Evolutionary conservation across 177 flowering plant genomes (phyloP), one percentile per base, ranked within the genome.

Genomic region (Vitis hybrid): DNA sequence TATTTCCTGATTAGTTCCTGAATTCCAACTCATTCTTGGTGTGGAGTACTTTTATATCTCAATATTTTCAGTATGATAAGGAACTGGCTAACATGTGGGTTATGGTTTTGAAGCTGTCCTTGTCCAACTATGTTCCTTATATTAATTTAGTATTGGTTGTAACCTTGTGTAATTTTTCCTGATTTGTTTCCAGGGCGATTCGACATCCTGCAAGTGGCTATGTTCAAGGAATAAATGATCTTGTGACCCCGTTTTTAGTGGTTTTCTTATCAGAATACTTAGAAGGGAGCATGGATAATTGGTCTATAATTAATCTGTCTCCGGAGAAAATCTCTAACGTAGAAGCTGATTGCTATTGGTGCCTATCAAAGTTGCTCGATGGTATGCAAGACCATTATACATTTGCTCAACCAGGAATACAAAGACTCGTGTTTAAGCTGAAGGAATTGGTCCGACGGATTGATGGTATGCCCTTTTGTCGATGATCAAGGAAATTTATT

Each of bases 371-470:
- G 77, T 80, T 95, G 79, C 95, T 95, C 66, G 97, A 95, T 75
- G 94, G 99, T 50, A 95, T 93, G 97, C 99, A 93, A 83, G 98
- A 93, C 66, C 99, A 95, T 81, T 95, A 95, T 78, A 95, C 99
- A 62, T 95, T 95, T 86, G 99, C 99, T 67, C 99, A 93, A 82
- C 97, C 99, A 48, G 97, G 98, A 79, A 95, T 95, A 59, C 99
- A 95, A 67, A 83, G 97, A 71, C 98, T 96, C 72, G 97, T 95
- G 51, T 95, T 91, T 77, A 93, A 90, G 84, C 78, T 95, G 70
- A 95, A 91, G 83, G 99, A 96, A 76, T 74, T 96, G 84, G 98
- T 96, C 57, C 79, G 88, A 56, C 82, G 97, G 69, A 91, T 96
- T 80, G 97, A 96, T 88, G 99, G 99, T 96, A 88, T 71, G 68